These are phyloP conservation scores for Termitomyces sp. DNA, from an alignment of 768 basidiomycete genomes.

Conservation along the genomic window DNA sequence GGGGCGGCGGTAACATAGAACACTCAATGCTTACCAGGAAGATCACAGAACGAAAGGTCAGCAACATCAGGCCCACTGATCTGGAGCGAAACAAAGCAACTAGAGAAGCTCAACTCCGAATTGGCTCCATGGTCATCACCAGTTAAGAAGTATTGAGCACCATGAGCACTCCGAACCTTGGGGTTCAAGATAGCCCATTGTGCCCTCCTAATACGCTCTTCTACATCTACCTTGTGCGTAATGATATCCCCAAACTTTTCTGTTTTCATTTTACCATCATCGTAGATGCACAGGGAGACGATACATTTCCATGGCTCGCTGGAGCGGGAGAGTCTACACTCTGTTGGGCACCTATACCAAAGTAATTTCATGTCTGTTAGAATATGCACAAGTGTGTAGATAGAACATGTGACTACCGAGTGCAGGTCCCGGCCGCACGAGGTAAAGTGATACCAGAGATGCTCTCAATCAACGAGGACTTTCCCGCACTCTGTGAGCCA, in stretches of 20 bases:
- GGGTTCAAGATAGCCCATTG: slow-evolving; percentile 67
- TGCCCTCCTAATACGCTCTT: slow-evolving; percentile 62
- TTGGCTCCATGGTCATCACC: slow-evolving; percentile 24
- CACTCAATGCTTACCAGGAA: slow-evolving; percentile 38
- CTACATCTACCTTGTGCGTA: slow-evolving; percentile 45
- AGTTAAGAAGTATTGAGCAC: slow-evolving; percentile 29
- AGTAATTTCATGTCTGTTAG: neutral
- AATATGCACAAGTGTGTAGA: neutral
- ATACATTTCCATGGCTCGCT: slow-evolving; percentile 41
- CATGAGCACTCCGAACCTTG: slow-evolving; percentile 13
- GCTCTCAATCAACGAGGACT: slow-evolving; percentile 72
- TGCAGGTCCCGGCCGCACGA: slow-evolving; percentile 71
- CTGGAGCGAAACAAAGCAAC: slow-evolving; percentile 49
- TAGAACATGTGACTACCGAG: slow-evolving; percentile 38
- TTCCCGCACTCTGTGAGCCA: slow-evolving; percentile 70
- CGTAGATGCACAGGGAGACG: slow-evolving; percentile 42
- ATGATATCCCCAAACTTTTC: slow-evolving; percentile 45
- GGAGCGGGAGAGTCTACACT: slow-evolving; percentile 45
- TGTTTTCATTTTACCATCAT: slow-evolving; percentile 30
- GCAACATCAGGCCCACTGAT: slow-evolving; percentile 57
- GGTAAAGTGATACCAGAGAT: slow-evolving; percentile 71
- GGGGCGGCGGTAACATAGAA: neutral
- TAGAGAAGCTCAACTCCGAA: slow-evolving; percentile 40
- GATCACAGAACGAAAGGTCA: slow-evolving; percentile 60
- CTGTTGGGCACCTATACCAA: slow-evolving; percentile 45